phyloP scores from a whole-genome alignment of 345 rosid species.

The Camelina hispida region DNA sequence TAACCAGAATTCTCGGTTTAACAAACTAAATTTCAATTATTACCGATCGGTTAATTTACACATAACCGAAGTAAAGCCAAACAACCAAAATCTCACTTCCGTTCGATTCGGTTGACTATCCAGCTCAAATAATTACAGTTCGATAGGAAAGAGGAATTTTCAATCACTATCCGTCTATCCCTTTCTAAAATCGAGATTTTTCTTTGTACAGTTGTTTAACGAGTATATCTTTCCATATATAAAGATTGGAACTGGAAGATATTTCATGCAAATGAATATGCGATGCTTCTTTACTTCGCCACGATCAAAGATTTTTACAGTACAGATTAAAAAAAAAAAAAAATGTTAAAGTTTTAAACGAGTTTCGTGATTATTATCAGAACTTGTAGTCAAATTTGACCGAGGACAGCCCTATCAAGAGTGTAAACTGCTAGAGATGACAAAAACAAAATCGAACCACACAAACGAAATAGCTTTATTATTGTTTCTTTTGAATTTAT shows the following conservation, averaged over 20 bases:
- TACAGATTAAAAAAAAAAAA: too few relatives aligned
- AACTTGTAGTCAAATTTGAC: conserved; percentile 32
- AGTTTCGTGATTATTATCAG: conserved; percentile 29
- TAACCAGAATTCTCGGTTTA: too few relatives aligned
- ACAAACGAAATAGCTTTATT: background rate
- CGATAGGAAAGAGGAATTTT: background rate
- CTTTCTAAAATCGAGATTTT: background rate
- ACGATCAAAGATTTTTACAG: background rate
- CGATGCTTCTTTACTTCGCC: background rate
- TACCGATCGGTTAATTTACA: too few relatives aligned
- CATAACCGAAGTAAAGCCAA: too few relatives aligned
- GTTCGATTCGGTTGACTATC: too few relatives aligned
- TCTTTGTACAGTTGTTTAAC: background rate
- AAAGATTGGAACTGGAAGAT: background rate
- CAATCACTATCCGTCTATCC: background rate
- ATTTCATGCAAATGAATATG: background rate
- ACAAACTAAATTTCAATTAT: too few relatives aligned
- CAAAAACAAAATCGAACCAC: background rate
- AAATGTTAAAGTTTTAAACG: background rate
- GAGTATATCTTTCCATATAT: background rate
- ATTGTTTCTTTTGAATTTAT: background rate
- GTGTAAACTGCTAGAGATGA: conserved; percentile 19
- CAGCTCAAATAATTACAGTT: background rate
- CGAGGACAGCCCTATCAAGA: conserved; percentile 1
- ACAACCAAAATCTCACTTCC: too few relatives aligned